Evolutionary conservation across 176 grass and related monocot genomes (phyloP).

Genomic region (Zoysia japonica): DNA sequence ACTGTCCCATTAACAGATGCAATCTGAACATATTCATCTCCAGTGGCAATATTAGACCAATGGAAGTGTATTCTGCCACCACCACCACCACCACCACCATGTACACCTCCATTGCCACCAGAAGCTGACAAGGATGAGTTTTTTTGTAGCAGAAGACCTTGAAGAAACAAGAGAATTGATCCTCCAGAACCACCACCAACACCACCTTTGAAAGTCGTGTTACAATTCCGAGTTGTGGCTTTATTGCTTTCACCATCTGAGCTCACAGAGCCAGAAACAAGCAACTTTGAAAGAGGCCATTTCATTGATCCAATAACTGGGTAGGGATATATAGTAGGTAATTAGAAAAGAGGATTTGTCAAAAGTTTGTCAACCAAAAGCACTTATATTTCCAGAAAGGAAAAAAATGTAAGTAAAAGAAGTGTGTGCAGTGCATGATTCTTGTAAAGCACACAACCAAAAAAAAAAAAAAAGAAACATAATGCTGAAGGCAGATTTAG

Average conservation of each 20-base stretch:
- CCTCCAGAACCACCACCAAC: conserved; percentile 92
- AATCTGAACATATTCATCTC: conserved; percentile 96
- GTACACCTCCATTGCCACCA: conserved; percentile 76
- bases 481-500: neutral
- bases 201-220: conserved; percentile 69
- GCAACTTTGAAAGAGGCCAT: conserved; percentile 84
- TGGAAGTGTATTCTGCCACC: conserved; percentile 96
- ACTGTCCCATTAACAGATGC: conserved; percentile 83
- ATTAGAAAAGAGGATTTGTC: conserved; percentile 14
- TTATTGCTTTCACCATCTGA: conserved; percentile 75
- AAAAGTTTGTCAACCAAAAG: conserved; percentile 28
- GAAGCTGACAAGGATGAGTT: conserved; percentile 81
- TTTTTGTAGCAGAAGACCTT: conserved; percentile 60
- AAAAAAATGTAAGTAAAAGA: neutral
- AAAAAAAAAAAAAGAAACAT: conserved; percentile 3
- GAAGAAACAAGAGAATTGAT: conserved; percentile 91
- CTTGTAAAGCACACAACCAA: neutral
- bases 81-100: conserved; percentile 80
- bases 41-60: conserved; percentile 92
- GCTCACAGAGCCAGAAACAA: conserved; percentile 68
- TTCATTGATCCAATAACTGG: conserved; percentile 95
- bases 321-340: conserved; percentile 26
- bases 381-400: conserved; percentile 21
- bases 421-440: conserved; percentile 11
- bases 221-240: conserved; percentile 43